A percentile compares a stretch with the other conserved stretches of the same genome.
phyloP scores from a whole-genome alignment of 2,329 filamentous ascomycete genomes.

The Zarea fungicola region DNA sequence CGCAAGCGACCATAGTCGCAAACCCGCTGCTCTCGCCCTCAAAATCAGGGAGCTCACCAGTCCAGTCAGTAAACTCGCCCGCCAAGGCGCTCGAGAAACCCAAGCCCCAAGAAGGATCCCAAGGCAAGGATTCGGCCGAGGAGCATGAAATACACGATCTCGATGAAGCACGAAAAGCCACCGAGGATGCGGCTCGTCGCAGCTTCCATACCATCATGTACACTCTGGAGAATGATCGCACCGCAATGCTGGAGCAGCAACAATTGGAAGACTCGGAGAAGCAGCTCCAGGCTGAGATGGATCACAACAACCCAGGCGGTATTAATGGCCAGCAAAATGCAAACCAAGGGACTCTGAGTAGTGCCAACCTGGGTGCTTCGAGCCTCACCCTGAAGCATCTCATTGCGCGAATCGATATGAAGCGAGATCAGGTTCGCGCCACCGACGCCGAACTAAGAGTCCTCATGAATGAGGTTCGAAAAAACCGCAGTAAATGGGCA shows the following conservation, averaged over 20 bases:
- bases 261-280: conserved; percentile 94
- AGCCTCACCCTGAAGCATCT: conserved; percentile 95
- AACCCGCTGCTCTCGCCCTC: conserved; percentile 61
- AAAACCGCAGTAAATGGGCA: conserved; percentile 98
- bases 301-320: conserved; percentile 48
- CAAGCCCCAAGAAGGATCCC: conserved; percentile 43
- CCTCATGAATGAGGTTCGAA: conserved; percentile 94
- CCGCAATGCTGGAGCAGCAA: conserved; percentile 96
- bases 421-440: conserved; percentile 82
- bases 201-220: conserved; percentile 94
- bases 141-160: conserved; percentile 91
- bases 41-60: conserved; percentile 63
- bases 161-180: conserved; percentile 85
- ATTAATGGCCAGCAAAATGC: conserved; percentile 47
- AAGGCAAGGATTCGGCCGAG: conserved; percentile 60
- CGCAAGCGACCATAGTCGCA: conserved; percentile 43
- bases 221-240: conserved; percentile 88
- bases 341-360: conserved; percentile 85
- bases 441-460: conserved; percentile 89
- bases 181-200: conserved; percentile 81
- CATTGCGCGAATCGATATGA: conserved; percentile 90
- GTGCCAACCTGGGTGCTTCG: conserved; percentile 89
- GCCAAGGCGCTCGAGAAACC: conserved; percentile 52
- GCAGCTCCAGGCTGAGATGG: conserved; percentile 93
- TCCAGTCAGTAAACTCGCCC: conserved; percentile 56